Evolutionary conservation across 768 basidiomycete species (phyloP), one percentile per base, ranked within the genome.

Genomic region (Phaeolepiota aurea): DNA sequence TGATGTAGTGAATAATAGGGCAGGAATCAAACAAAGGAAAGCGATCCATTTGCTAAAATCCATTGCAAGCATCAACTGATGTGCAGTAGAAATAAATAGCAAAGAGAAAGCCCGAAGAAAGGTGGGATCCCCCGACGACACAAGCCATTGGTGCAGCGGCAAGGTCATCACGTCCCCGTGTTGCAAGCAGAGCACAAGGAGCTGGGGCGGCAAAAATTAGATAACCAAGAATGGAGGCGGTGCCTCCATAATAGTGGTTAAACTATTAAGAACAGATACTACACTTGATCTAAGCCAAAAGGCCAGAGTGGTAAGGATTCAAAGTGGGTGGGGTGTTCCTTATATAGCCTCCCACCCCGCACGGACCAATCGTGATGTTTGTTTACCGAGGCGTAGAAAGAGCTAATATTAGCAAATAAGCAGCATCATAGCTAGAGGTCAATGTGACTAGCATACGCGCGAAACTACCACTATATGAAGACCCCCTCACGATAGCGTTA

Each of bases 201-300:
- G 53, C 64, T 54, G 56, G 60, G 65, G 68, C 63, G 59, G 61
- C 69, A 71, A 69, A 71, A 71, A 71, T 71, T 60, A 71, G 64
- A 69, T 69, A 71, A 71, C 69, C 69, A 69, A 52, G 46, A 69
- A 69, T 70, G 63, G 62, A 61, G 65, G 65, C 69, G 57, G 65
- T 72, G 70, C 65, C 67, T 57, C 63, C 66, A 71, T 70, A 72
- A 72, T 72, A 72, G 71, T 69, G 69, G 69, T 79, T 78, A 78
- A 77, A 78, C 76, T 78, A 77, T 79, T 79, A 83, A 87, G 83
- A 86, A 87, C 85, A 88, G 84, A 87, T 88, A 87, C 85, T 87
- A 87, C 85, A 87, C 85, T 87, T 87, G 84, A 87, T 87, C 85
- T 86, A 87, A 87, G 85, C 85, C 84, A 87, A 85, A 82, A 85